Base-by-base conservation (phyloP, 164 flowering plant species). In the Taxillus chinensis region DNA sequence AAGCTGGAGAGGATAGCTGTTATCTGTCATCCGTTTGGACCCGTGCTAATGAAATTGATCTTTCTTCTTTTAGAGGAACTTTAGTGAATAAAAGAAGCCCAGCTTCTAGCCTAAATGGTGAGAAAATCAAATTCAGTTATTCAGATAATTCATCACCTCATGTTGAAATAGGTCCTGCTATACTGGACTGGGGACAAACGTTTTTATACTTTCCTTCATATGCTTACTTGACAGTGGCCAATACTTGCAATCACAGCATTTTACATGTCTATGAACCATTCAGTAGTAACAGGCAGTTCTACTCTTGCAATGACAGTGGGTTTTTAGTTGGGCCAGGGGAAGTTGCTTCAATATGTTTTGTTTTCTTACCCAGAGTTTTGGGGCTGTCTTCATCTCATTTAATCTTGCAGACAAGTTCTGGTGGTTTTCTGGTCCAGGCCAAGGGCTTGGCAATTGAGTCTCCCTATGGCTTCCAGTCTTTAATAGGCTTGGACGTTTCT, bases 381-480 rank as follows among this genome's bases (percentile, higher is more conserved):
- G 98, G 93, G 59, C 63, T 68, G 64, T 82, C 89, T 14, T 79
- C 84, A 17, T 81, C 86, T 68, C 82, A 83, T 38, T 61, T 87
- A 52, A 71, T 90, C 57, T 68, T 92, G 75, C 96, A 88, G 72
- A 87, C 96, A 49, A 90, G 81, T 66, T 73, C 67, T 40, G 96
- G 96, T 61, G 96, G 93, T 40, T 86, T 85, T 65, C 40, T 93
- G 64, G 68, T 93, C 56, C 75, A 74, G 63, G 89, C 84, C 8
- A 80, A 74, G 70, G 98, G 98, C 14, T 69, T 68, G 62, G 83
- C 79, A 41, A 56, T 81, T 45, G 86, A 85, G 66, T 83, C 88
- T 39, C 89, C 90, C 39, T 82, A 81, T 68, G 68, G 68, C 43
- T 72, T 82, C 62, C 70, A 69, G 57, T 81, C 91, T 45, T 39